Conservation (phyloP, 345 rosid genomes). For the Acer saccharum region DNA sequence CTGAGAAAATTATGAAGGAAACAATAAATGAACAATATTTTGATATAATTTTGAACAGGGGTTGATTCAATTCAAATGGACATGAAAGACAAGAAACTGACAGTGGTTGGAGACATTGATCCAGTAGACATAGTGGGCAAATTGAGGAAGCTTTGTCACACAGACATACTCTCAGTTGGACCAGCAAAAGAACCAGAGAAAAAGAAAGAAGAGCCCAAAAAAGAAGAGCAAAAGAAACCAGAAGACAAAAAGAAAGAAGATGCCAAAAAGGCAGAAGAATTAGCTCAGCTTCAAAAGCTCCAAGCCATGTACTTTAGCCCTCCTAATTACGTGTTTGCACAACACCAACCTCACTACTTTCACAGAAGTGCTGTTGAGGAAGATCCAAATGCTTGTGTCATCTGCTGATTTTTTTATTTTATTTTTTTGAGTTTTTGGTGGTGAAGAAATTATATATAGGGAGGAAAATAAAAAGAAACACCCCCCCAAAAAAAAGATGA, state of each 20-base stretch:
- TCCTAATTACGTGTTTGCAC: slow-evolving; percentile 12
- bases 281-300: slow-evolving; percentile 16
- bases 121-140: slow-evolving; percentile 41
- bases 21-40: no score
- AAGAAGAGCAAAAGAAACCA: slow-evolving; percentile 19
- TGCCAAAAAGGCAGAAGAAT: not conserved
- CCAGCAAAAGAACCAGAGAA: slow-evolving; percentile 61
- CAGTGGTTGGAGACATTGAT: slow-evolving; percentile 58
- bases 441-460: no score
- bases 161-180: slow-evolving; percentile 58
- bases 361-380: slow-evolving; percentile 34
- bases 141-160: slow-evolving; percentile 51
- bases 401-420: no score
- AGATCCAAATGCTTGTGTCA: slow-evolving; percentile 8
- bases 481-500: not conserved
- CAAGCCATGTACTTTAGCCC: not conserved
- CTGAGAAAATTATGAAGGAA: not conserved
- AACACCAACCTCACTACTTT: not conserved
- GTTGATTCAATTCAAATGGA: slow-evolving; percentile 56
- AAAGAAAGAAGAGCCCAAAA: slow-evolving; percentile 45
- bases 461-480: not conserved
- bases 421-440: no score
- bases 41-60: slow-evolving; percentile 25
- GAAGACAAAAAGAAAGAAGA: slow-evolving; percentile 30
- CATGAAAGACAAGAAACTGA: slow-evolving; percentile 64